Conservation (phyloP, 1,284 basidiomycete genomes). For the Cutaneotrichosporon sp. region DNA sequence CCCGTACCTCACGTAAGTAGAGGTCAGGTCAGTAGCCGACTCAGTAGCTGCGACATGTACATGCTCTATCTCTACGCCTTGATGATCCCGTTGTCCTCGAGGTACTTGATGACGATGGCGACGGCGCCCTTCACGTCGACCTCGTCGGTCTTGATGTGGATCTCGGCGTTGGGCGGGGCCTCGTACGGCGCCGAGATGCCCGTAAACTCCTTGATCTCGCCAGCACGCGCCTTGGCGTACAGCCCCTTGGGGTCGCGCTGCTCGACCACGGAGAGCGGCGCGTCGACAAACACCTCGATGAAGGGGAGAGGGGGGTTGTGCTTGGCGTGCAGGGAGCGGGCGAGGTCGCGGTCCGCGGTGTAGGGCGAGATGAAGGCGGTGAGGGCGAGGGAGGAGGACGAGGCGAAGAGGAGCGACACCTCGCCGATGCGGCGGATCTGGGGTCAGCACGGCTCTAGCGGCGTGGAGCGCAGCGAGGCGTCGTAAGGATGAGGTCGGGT, state of each 20-base stretch:
- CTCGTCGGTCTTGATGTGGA: slow-evolving; percentile 89
- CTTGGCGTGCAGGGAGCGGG: slow-evolving; percentile 77
- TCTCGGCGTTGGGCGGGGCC: slow-evolving; percentile 78
- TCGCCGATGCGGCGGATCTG: slow-evolving; percentile 92
- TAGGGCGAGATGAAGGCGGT: slow-evolving; percentile 99
- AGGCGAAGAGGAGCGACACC: slow-evolving; percentile 92
- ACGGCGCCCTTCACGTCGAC: slow-evolving; percentile 78
- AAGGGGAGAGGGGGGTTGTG: slow-evolving; percentile 66
- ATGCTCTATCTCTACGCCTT: slow-evolving; percentile 16
- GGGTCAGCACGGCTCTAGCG: background rate
- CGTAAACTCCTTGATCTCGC: slow-evolving; percentile 86
- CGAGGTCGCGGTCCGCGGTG: slow-evolving; percentile 78
- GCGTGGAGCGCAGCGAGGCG: background rate
- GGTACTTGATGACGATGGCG: slow-evolving; percentile 77
- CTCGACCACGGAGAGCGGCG: slow-evolving; percentile 85
- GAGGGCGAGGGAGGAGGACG: slow-evolving; percentile 79
- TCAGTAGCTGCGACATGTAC: slow-evolving; percentile 19
- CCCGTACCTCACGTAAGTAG: too few relatives aligned
- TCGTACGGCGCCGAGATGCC: slow-evolving; percentile 98
- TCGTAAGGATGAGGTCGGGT: background rate
- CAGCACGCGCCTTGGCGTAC: slow-evolving; percentile 94
- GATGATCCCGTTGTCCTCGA: slow-evolving; percentile 61
- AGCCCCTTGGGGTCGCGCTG: slow-evolving; percentile 94
- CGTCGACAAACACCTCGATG: slow-evolving; percentile 93
- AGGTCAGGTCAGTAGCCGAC: too few relatives aligned